Evolutionary conservation across 305 asterid genomes (phyloP), one percentile per base, ranked within the genome.

Genomic region (Fraxinus velutina): DNA sequence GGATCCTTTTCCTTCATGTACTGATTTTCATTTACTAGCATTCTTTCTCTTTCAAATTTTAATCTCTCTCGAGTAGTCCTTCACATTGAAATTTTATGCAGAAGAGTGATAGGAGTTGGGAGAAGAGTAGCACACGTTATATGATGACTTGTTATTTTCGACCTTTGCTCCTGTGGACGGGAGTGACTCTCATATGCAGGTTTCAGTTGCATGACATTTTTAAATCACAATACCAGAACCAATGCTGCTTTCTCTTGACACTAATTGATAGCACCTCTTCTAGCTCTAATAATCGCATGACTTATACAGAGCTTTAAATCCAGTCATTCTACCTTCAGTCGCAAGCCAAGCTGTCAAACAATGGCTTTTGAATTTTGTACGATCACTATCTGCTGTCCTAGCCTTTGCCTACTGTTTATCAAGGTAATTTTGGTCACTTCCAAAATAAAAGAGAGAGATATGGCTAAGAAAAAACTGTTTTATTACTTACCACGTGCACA

Each of bases 131-230:
- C 79, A 86, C 93, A 22, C 85, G 89, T 86, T 89, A 88, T 85
- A 86, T 93, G 70, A 86, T 90, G 83, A 90, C 90, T 78, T 90
- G 92, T 52, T 94, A 94, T 86, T 84, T 94, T 79, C 97, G 89
- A 85, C 98, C 98, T 24, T 80, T 94, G 86, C 88, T 94, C 79
- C 86, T 94, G 36, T 94, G 98, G 97, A 85, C 82, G 9, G 98
- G 95, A 86, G 94, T 94, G 37, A 89, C 91, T 79, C 92, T 88
- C 84, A 81, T 94, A 83, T 94, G 98, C 98, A 91, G 97, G 98
- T 94, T 29, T 29, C 75, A 8, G 72, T 62, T 22, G 72, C 72
- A 30, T 68, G 75, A 36, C 37, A 68, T 68, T 68, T 68, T 68
- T 27, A 68, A 62, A 30, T 68, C 9, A 29, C 39, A 12, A 29